Evolutionary conservation across 108 stramenopile genomes (phyloP).

Genomic region (Cyclotella choctawhatcheeana): DNA sequence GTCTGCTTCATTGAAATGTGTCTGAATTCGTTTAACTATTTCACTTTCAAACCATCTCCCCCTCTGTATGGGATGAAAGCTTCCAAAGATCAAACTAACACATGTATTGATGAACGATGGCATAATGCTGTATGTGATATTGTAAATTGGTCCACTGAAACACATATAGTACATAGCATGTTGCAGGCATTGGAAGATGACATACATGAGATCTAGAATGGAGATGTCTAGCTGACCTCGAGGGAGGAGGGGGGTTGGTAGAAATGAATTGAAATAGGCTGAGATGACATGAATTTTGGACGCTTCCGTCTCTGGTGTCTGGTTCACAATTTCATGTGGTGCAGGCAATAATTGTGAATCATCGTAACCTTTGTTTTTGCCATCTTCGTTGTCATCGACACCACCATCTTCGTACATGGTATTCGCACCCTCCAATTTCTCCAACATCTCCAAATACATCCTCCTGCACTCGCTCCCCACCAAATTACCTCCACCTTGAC

Average conservation of each 20-base stretch:
- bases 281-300: background rate
- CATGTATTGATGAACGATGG: constrained; percentile 16
- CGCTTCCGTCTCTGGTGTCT: background rate
- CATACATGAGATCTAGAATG: constrained; percentile 57
- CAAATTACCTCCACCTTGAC: constrained; percentile 3
- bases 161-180: constrained; percentile 17
- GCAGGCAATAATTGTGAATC: background rate
- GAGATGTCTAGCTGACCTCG: constrained; percentile 79
- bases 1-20: background rate
- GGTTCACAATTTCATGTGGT: background rate
- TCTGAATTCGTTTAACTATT: constrained; percentile 14
- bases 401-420: background rate
- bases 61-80: constrained; percentile 30
- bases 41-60: constrained; percentile 20
- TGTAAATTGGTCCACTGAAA: constrained; percentile 21
- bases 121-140: constrained; percentile 5
- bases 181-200: constrained; percentile 46
- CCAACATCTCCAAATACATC: constrained; percentile 21
- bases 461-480: constrained; percentile 16
- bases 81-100: constrained; percentile 10
- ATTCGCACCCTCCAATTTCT: constrained; percentile 19
- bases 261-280: background rate
- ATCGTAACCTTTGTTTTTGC: background rate
- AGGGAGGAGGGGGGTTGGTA: constrained; percentile 62
- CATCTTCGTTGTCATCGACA: background rate